A percentile compares a stretch with the other conserved stretches of the same genome.
phyloP scores from a whole-genome alignment of 768 basidiomycete species.

The Mycena indigotica region DNA sequence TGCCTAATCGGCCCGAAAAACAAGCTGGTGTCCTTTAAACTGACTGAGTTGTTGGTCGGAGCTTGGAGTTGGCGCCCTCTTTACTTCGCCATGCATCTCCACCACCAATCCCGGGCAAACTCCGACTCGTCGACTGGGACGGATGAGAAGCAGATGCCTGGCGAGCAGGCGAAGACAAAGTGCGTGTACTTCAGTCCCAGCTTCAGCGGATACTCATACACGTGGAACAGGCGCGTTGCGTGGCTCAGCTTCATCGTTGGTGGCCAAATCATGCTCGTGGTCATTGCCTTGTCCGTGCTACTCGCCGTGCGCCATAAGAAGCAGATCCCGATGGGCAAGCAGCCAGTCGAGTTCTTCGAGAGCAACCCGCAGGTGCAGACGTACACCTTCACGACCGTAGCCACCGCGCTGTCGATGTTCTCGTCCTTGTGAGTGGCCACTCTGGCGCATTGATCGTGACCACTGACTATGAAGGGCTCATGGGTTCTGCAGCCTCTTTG shows the following conservation, averaged over 20 bases:
- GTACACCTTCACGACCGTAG: conserved; percentile 5
- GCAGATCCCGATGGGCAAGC: not conserved
- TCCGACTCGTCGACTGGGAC: not conserved
- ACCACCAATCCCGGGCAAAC: not conserved
- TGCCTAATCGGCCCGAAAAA: too few species aligned
- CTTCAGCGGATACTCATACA: not conserved
- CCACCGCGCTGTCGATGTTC: conserved; percentile 2
- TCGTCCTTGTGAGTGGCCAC: conserved; percentile 7
- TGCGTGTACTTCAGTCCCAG: not conserved
- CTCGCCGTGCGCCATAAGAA: not conserved
- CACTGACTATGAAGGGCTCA: too few species aligned
- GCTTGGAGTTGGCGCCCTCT: too few species aligned
- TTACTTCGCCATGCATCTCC: not conserved
- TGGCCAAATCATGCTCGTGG: not conserved
- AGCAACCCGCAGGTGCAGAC: conserved; percentile 4
- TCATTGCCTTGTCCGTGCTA: not conserved
- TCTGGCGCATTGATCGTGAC: too few species aligned
- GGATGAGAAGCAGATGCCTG: not conserved
- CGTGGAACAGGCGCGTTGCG: not conserved
- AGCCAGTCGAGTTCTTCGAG: not conserved
- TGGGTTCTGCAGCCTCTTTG: conserved; percentile 4
- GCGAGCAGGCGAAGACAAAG: not conserved
- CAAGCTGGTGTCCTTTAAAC: too few species aligned
- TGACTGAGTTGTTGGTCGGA: too few species aligned
- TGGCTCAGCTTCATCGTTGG: not conserved